Evolutionary conservation across 805 yeast genomes (phyloP), one percentile per base, ranked within the genome.

Genomic region (Yamadazyma paraphyllophila): DNA sequence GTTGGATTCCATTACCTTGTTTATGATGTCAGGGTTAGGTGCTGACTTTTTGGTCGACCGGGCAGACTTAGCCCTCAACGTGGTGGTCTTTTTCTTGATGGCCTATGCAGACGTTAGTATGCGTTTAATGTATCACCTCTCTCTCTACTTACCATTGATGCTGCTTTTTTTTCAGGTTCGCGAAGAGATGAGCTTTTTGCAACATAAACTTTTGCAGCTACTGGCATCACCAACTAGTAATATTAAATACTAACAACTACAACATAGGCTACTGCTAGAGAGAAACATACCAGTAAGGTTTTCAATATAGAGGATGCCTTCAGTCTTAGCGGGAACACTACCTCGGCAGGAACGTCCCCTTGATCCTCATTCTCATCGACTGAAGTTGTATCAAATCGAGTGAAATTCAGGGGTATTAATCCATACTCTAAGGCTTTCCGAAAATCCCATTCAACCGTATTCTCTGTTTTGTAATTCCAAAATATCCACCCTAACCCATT

Each of bases 391-490:
- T 5, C 29, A 7, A 36, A 20, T 17, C 9, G 38, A n/a, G 26
- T 36, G 15, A 16, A 16, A 26, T 16, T 16, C 10, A 8, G 7
- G 2, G 40, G 40, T 13, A 37, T 37, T 7, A 25, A 13, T 3
- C 69, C 78, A 25, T 68, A 56, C 14, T 71, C 61, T 8, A 77
- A 72, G 52, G 84, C 68, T 88, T 73, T 66, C 42, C 66, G 58
- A 55, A 80, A 74, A 58, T 82, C 88, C 89, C 89, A 83, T 58
- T 83, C 88, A 16, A 80, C 66, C 0, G 88, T 76, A 41, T 62
- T 59, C 56, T 84, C 91, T 0, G 88, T 83, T 57, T 82, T 83
- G 66, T 73, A 83, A 53, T 81, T 80, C 91, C 90, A 84, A 55
- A 82, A 84, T 30, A 83, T 76, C 80, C 84, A 84, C 0, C 91